These are phyloP conservation scores for Cryphonectria nitschkei DNA, from an alignment of 2,329 filamentous ascomycete species.

Conservation along the genomic window DNA sequence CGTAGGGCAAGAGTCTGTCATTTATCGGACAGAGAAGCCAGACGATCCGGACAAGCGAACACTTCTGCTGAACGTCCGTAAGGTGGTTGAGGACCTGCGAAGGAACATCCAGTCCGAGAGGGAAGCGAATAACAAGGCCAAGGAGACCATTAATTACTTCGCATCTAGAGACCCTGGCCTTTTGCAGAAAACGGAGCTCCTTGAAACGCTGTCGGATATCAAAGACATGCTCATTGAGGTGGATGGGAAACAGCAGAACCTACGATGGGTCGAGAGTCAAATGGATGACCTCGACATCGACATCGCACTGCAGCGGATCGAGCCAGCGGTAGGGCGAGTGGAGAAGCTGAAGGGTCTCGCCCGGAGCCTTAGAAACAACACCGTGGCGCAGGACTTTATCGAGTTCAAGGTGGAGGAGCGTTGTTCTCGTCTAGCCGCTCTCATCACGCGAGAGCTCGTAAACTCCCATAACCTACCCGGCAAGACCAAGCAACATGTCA, in stretches of 20 bases:
- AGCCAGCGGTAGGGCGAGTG: constrained; percentile 79
- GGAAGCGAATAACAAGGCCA: constrained; percentile 81
- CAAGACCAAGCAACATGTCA: constrained; percentile 79
- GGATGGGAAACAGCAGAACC: constrained; percentile 93
- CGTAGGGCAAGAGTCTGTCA: constrained; percentile 88
- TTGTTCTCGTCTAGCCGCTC: constrained; percentile 73
- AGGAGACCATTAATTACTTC: constrained; percentile 85
- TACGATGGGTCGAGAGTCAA: constrained; percentile 93
- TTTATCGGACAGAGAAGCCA: constrained; percentile 86
- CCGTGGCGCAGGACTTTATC: constrained; percentile 88
- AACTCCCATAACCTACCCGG: constrained; percentile 76
- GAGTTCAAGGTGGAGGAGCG: constrained; percentile 88
- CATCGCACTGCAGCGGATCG: constrained; percentile 87
- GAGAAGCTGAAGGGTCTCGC: constrained; percentile 84
- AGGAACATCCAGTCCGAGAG: constrained; percentile 85
- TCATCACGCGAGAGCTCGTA: constrained; percentile 77
- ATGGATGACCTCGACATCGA: constrained; percentile 97
- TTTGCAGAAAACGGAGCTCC: constrained; percentile 76
- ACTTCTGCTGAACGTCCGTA: constrained; percentile 86
- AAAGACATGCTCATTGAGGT: constrained; percentile 93
- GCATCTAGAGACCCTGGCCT: constrained; percentile 77
- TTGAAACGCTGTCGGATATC: constrained; percentile 77
- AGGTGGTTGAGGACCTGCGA: constrained; percentile 88
- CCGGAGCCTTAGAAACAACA: constrained; percentile 80
- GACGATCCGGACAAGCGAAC: constrained; percentile 78